Base-by-base conservation (phyloP, 1,139 yeast genomes). In the Hansenula sp. region DNA sequence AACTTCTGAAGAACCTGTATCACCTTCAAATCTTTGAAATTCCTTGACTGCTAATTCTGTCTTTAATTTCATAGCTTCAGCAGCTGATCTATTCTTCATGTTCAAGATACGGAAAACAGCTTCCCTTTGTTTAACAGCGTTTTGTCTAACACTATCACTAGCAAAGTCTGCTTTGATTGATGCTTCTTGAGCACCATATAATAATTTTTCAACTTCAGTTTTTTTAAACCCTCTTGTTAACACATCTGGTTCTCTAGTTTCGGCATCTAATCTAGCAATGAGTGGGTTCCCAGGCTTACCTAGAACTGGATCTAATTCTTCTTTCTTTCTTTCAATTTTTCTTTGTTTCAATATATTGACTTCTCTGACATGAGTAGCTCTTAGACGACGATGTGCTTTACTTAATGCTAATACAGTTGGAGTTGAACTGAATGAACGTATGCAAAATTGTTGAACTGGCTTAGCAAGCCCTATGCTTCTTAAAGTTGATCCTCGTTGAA, bases 1-100 rank as follows among this genome's bases (percentile, higher is more conserved):
- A 27, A 90, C 97, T 67, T 91, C 98, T 41, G 96, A 81, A 0
- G 96, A 87, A 1, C 96, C 97, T 0, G 97, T 88, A 62, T 93
- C 98, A 41, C 96, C 96, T 41, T 83, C 89, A 51, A 77, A 75
- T 59, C 96, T 76, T 54, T 79, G 81, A 63, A 93, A 90, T 66
- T 90, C 97, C 53, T 76, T 68, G 44, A 80, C 75, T 1, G 97
- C 96, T 46, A 84, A 64, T 41, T 67, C 65, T 8, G 79, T 69
- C 19, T 91, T 88, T 53, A 79, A 62, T 52, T 77, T 77, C 60
- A 76, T 72, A 47, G 73, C 72, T 52, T 86, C 91, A 27, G 67
- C 63, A 40, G 75, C 72, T 54, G 75, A 75, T 27, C 95, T 76
- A 65, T 91, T 91, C 63, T 75, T 83, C 67, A 88, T 75, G 55